These are phyloP conservation scores for Colletotrichum sp. DNA, from an alignment of 2,329 filamentous ascomycete genomes.

Conservation along the genomic window DNA sequence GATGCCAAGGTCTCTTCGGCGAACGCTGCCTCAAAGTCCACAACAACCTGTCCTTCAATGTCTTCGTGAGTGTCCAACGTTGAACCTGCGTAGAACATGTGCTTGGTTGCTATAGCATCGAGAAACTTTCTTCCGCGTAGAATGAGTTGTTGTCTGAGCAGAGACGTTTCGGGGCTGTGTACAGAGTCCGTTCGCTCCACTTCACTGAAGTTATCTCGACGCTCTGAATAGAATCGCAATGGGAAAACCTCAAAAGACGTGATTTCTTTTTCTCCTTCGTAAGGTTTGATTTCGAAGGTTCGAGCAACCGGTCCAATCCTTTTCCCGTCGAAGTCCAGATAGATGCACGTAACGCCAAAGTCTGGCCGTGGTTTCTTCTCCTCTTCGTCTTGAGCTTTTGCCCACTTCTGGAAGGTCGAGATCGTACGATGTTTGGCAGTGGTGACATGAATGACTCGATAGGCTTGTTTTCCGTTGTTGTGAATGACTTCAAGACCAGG, in stretches of 20 bases:
- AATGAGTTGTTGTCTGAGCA: not conserved
- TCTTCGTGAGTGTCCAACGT: not conserved
- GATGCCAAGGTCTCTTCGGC: fast-evolving
- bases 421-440: not conserved
- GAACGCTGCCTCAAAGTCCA: not conserved
- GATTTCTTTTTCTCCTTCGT: not conserved
- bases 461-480: not conserved
- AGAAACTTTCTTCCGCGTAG: not conserved
- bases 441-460: not conserved
- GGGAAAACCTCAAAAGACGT: not conserved
- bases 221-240: not conserved
- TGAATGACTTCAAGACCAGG: not conserved
- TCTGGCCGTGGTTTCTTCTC: not conserved
- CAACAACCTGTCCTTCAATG: not conserved
- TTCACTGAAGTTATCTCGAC: not conserved
- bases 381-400: not conserved
- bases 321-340: not conserved
- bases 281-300: not conserved
- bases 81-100: not conserved
- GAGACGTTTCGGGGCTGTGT: not conserved
- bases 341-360: not conserved
- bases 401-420: not conserved
- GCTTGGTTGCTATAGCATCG: not conserved
- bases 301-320: not conserved
- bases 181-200: fast-evolving